Percentiles rank a stretch among this genome's conserved stretches.
These are phyloP conservation scores for Vigna angularis DNA, from an alignment of 306 rosid genomes.

Conservation along the genomic window DNA sequence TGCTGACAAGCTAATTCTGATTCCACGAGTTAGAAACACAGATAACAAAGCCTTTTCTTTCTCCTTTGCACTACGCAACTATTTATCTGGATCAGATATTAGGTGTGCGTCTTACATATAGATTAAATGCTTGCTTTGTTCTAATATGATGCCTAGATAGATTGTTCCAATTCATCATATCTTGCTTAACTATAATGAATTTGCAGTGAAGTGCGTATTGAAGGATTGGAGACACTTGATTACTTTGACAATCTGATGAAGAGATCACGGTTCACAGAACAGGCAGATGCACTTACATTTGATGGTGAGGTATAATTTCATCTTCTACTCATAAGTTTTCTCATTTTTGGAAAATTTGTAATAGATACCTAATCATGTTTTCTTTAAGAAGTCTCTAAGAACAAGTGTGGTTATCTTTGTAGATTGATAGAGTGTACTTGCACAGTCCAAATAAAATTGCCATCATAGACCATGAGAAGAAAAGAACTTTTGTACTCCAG, in stretches of 20 bases:
- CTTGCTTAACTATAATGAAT: slow-evolving; percentile 37
- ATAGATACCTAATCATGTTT: background rate
- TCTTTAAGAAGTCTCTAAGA: slow-evolving; percentile 31
- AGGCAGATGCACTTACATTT: slow-evolving; percentile 83
- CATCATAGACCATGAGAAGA: slow-evolving; percentile 84
- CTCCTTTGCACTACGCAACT: slow-evolving; percentile 67
- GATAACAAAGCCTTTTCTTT: slow-evolving; percentile 68
- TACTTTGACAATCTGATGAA: slow-evolving; percentile 67
- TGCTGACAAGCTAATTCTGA: slow-evolving; percentile 70
- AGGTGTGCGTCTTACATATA: slow-evolving; percentile 55
- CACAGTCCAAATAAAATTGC: slow-evolving; percentile 71
- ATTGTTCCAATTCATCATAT: slow-evolving; percentile 11
- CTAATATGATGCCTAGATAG: background rate
- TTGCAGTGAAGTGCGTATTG: slow-evolving; percentile 83
- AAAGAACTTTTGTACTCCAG: slow-evolving; percentile 72
- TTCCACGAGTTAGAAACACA: slow-evolving; percentile 69
- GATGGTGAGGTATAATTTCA: slow-evolving; percentile 68
- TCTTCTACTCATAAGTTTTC: background rate
- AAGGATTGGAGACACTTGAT: slow-evolving; percentile 88
- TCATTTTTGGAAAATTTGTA: background rate
- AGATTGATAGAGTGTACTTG: slow-evolving; percentile 74
- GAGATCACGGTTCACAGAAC: slow-evolving; percentile 75
- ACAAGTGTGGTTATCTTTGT: slow-evolving; percentile 21
- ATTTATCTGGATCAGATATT: slow-evolving; percentile 74
- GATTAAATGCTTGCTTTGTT: background rate